Evolutionary conservation across 2,329 filamentous ascomycete species (phyloP).

Genomic region (Pyrenochaeta sp.): DNA sequence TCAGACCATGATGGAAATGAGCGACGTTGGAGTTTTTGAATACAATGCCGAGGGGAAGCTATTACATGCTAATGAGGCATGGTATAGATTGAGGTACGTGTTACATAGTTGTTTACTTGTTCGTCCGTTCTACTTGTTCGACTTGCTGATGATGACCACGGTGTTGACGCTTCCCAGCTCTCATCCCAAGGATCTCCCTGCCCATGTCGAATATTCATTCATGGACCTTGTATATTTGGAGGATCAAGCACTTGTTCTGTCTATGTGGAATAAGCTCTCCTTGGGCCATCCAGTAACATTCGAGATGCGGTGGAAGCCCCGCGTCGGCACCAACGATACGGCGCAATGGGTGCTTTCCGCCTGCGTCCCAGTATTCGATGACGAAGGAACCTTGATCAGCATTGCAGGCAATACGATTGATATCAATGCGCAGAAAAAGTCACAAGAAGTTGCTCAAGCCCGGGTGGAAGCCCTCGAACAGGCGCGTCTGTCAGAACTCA

Average conservation of each 20-base stretch:
- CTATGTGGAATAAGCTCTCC: constrained; percentile 39
- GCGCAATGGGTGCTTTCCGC: constrained; percentile 41
- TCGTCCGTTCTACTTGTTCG: no score
- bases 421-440: constrained; percentile 43
- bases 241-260: constrained; percentile 36
- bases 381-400: constrained; percentile 33
- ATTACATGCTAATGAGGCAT: constrained; percentile 41
- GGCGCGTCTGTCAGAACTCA: constrained; percentile 32
- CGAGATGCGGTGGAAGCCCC: constrained; percentile 46
- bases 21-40: constrained; percentile 46
- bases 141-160: background rate
- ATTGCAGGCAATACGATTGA: constrained; percentile 45
- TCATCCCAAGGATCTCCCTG: constrained; percentile 27
- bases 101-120: background rate
- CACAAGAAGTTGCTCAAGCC: constrained; percentile 28
- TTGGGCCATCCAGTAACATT: constrained; percentile 40
- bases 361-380: constrained; percentile 40
- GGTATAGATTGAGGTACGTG: constrained; percentile 34
- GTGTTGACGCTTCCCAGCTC: constrained; percentile 19
- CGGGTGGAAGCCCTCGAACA: constrained; percentile 37
- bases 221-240: constrained; percentile 42
- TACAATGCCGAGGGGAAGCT: constrained; percentile 35
- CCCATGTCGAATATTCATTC: constrained; percentile 36
- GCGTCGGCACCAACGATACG: constrained; percentile 15
- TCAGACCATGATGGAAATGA: constrained; percentile 47